Evolutionary conservation across 345 rosid species (phyloP).

Genomic region (Boechera retrofracta): DNA sequence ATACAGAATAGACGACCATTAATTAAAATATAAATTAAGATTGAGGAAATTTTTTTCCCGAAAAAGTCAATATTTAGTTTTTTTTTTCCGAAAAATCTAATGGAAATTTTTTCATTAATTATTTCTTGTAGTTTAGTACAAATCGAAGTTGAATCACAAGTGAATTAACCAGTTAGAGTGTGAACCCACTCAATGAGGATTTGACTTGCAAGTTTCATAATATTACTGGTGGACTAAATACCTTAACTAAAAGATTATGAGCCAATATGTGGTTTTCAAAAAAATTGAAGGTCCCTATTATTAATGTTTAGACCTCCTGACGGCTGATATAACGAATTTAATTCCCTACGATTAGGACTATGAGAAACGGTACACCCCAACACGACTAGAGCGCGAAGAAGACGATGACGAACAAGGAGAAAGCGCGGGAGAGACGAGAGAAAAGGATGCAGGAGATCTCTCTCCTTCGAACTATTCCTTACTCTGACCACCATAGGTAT

Average conservation of each 20-base stretch:
- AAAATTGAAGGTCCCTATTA: neutral
- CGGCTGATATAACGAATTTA: neutral
- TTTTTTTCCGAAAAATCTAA: no score
- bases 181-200: neutral
- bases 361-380: slow-evolving; percentile 9
- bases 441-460: slow-evolving; percentile 82
- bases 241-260: neutral
- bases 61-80: no score
- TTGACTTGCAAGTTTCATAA: neutral
- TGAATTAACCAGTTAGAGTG: slow-evolving; percentile 3
- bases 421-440: slow-evolving; percentile 78
- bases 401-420: slow-evolving; percentile 63
- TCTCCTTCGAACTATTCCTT: slow-evolving; percentile 85
- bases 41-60: no score
- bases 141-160: neutral
- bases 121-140: neutral
- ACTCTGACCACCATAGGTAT: slow-evolving; percentile 87
- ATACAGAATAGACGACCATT: no score
- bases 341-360: slow-evolving; percentile 11
- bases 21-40: no score
- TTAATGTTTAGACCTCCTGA: neutral
- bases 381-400: slow-evolving; percentile 19
- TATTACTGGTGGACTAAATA: neutral
- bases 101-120: neutral
- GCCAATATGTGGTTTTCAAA: neutral